phyloP scores from a whole-genome alignment of 805 yeast species.

The Debaryomyces prosopidis region DNA sequence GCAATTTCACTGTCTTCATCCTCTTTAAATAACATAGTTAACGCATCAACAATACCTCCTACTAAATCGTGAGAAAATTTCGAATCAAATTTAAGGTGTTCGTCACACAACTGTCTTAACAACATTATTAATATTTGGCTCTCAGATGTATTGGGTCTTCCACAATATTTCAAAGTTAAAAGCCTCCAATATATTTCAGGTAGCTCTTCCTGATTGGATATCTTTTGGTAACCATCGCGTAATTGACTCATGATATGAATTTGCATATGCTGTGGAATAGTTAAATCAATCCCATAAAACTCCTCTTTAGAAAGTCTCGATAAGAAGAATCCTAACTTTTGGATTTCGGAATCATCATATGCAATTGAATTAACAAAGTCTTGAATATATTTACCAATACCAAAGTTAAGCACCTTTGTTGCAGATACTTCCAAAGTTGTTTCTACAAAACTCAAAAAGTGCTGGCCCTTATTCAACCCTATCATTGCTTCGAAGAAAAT shows the following conservation, averaged over 20 bases:
- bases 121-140: slow-evolving; percentile 16
- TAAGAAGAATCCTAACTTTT: slow-evolving; percentile 30
- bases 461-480: slow-evolving; percentile 12
- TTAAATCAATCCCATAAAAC: slow-evolving; percentile 9
- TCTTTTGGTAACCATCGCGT: slow-evolving; percentile 3
- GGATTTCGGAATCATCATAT: slow-evolving; percentile 18
- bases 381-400: slow-evolving; percentile 45
- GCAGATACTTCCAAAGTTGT: slow-evolving; percentile 40
- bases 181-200: slow-evolving; percentile 55
- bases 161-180: slow-evolving; percentile 38
- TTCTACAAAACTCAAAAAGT: slow-evolving; percentile 50
- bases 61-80: slow-evolving; percentile 40
- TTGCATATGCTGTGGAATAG: slow-evolving; percentile 31
- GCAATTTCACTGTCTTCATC: slow-evolving; percentile 3
- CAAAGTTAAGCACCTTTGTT: slow-evolving; percentile 48
- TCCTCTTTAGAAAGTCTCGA: slow-evolving; percentile 8
- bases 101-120: slow-evolving; percentile 9
- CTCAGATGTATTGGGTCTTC: slow-evolving; percentile 22
- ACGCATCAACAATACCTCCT: slow-evolving; percentile 39
- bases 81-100: slow-evolving; percentile 9
- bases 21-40: slow-evolving; percentile 23
- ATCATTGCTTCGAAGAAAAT: slow-evolving; percentile 40
- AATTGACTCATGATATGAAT: slow-evolving; percentile 11
- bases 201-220: slow-evolving; percentile 13
- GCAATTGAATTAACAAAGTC: slow-evolving; percentile 42